Evolutionary conservation across 345 rosid species (phyloP).

Genomic region (Camelina neglecta): DNA sequence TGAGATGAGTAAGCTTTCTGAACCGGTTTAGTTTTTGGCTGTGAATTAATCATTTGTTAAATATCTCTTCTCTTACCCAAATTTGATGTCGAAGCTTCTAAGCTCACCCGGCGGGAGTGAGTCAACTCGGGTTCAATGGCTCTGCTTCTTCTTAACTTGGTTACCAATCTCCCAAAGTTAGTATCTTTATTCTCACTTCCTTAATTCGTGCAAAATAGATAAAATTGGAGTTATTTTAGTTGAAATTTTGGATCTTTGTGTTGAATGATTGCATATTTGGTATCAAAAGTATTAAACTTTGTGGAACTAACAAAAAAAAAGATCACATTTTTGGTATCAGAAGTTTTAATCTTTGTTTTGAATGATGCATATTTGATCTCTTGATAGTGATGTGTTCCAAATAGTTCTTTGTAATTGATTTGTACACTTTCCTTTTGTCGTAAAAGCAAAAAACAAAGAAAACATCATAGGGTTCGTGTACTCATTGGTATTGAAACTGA

Average conservation of each 20-base stretch:
- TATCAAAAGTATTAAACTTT: conserved; percentile 5
- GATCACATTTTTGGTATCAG: neutral
- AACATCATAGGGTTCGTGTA: conserved; percentile 27
- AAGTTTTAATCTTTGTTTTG: too few relatives aligned
- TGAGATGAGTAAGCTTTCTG: too few relatives aligned
- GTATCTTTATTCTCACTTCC: conserved; percentile 3
- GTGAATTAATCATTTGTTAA: too few relatives aligned
- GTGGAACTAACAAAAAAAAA: neutral
- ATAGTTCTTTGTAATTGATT: conserved; percentile 27
- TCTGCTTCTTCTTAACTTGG: conserved; percentile 51
- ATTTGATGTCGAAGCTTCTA: too few relatives aligned
- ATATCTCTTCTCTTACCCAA: too few relatives aligned
- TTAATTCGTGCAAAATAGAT: neutral
- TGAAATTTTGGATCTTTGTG: neutral
- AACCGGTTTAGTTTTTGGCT: too few relatives aligned
- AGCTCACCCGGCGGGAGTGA: too few relatives aligned
- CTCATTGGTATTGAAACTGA: conserved; percentile 19
- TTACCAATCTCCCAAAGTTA: conserved; percentile 74
- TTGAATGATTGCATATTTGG: neutral
- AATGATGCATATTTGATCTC: neutral
- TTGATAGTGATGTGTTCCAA: conserved; percentile 33
- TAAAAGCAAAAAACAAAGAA: conserved; percentile 28
- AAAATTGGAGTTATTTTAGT: neutral
- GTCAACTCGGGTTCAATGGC: conserved; percentile 42
- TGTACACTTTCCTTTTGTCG: conserved; percentile 17